Base-by-base conservation (phyloP, 768 basidiomycete species). In the Tulasnella sp. region DNA sequence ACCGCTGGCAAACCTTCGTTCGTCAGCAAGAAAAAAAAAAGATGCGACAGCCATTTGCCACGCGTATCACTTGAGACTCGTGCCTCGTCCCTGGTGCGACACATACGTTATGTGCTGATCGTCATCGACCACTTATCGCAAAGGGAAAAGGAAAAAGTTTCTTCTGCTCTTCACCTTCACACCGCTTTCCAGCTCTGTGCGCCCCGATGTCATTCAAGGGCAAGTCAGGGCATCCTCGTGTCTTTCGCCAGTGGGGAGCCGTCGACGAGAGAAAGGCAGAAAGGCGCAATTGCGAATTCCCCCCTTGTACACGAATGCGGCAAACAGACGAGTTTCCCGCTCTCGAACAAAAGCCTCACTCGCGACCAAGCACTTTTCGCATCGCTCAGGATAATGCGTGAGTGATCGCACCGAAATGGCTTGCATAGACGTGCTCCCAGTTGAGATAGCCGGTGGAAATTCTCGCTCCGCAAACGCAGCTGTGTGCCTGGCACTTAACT, bases 31-130 rank as follows among this genome's bases (percentile, higher is more conserved):
- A 36, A 24, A 58, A n/a, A 1, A 18, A 68, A 36, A 68, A 31
- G 62, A 68, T 68, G 62, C 36, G 62, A 68, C 62, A 68, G 62
- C 62, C 62, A 9, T 68, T 34, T 68, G 62, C 62, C 62, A 68
- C 62, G 62, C 62, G 62, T 68, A 68, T 68, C 62, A 68, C 62
- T n/a, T 68, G 62, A 68, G 62, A 68, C 62, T 68, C 62, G 62
- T 68, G 62, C 62, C 62, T 68, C 62, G 62, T 36, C 62, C 62
- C 62, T 68, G 62, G 34, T 68, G 27, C 62, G 31, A 68, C 62
- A n/a, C 21, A 12, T 52, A 68, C 62, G 62, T 36, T 68, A 68
- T 68, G 62, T 68, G 27, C 19, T 68, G 62, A 68, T 68, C 62
- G 62, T 68, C 62, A 68, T 68, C 62, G 9, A 10, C 62, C 62